These are phyloP conservation scores for Kurtzmaniella natalensis DNA, from an alignment of 1,139 yeast species.

Conservation along the genomic window DNA sequence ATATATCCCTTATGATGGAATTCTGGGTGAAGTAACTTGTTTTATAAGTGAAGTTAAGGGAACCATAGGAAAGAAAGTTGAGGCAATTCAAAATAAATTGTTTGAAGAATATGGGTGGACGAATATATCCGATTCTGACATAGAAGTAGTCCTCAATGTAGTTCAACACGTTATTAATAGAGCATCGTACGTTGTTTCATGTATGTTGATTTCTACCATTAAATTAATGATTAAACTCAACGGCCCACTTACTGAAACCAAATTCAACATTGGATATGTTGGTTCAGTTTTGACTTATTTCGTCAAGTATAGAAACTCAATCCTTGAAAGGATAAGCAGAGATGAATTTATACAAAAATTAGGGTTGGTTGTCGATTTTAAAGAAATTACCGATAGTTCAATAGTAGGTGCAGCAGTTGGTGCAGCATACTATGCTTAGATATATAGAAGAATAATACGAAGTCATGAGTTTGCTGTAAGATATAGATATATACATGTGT, in stretches of 20 bases:
- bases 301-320: constrained; percentile 27
- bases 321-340: constrained; percentile 26
- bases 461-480: no score
- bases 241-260: constrained; percentile 11
- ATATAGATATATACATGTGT: no score
- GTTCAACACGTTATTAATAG: constrained; percentile 29
- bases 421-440: constrained; percentile 31
- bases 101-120: constrained; percentile 22
- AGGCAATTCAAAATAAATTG: constrained; percentile 18
- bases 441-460: not conserved
- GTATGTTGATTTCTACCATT: constrained; percentile 30
- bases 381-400: constrained; percentile 39
- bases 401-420: constrained; percentile 48
- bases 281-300: constrained; percentile 41
- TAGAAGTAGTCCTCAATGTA: constrained; percentile 22
- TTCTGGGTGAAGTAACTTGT: constrained; percentile 39
- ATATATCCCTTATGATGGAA: constrained; percentile 28
- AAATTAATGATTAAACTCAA: constrained; percentile 32
- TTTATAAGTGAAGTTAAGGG: constrained; percentile 29
- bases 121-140: constrained; percentile 21
- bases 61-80: constrained; percentile 2
- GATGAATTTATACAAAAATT: constrained; percentile 22
- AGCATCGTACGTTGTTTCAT: constrained; percentile 41
- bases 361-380: constrained; percentile 32
- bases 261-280: constrained; percentile 34